Conservation (phyloP, 257 asterid genomes). For the Plectranthus barbatus region DNA sequence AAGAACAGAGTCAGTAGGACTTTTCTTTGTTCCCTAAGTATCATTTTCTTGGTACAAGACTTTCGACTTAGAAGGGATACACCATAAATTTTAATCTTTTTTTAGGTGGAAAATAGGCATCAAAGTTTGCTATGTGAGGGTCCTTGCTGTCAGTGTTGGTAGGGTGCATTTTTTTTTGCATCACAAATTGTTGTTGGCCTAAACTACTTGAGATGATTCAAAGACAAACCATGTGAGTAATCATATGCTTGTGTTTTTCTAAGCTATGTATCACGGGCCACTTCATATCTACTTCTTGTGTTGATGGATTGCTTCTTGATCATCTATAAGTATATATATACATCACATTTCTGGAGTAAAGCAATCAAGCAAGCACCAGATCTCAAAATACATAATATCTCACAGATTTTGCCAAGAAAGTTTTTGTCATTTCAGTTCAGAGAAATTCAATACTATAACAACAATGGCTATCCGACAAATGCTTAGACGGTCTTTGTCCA, state of each 20-base stretch:
- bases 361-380: constrained; percentile 15
- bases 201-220: neutral
- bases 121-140: neutral
- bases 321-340: constrained; percentile 8
- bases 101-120: neutral
- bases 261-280: neutral
- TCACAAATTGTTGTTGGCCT: neutral
- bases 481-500: neutral
- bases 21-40: neutral
- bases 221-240: constrained; percentile 22
- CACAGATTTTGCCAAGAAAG: neutral
- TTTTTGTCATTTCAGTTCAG: neutral
- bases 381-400: neutral
- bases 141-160: neutral
- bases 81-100: neutral
- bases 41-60: neutral
- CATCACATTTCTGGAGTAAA: neutral
- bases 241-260: constrained; percentile 12
- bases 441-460: neutral
- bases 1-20: neutral
- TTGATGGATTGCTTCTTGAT: neutral
- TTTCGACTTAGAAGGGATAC: neutral
- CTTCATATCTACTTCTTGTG: neutral
- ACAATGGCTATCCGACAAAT: constrained; percentile 19
- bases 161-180: neutral